Evolutionary conservation across 1,284 basidiomycete genomes (phyloP).

Genomic region (Malassezia psittaci): DNA sequence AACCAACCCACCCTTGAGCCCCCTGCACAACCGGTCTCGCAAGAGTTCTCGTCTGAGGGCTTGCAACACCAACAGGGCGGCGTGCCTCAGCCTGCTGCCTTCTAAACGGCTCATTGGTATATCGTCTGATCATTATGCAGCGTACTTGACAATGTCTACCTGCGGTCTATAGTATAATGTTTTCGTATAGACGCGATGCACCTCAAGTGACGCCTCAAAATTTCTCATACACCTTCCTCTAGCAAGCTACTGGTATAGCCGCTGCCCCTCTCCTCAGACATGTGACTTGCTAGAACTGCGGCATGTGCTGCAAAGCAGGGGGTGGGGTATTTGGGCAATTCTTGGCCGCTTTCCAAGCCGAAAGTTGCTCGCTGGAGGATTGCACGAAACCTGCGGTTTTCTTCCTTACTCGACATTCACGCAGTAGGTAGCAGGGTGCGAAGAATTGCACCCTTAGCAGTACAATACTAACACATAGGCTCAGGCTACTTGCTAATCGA

Average conservation of each 20-base stretch:
- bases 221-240: neutral
- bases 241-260: neutral
- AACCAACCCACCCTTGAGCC: constrained; percentile 29
- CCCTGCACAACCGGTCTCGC: neutral
- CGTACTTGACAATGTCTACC: neutral
- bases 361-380: neutral
- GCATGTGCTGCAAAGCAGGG: neutral
- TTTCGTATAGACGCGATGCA: constrained; percentile 8
- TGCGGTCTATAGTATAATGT: constrained; percentile 12
- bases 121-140: neutral
- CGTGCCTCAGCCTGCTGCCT: constrained; percentile 24
- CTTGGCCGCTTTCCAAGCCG: neutral
- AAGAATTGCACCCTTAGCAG: neutral
- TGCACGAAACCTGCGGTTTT: neutral
- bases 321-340: constrained; percentile 2
- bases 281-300: constrained; percentile 11
- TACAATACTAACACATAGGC: neutral
- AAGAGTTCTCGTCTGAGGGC: constrained; percentile 12
- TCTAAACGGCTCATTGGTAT: constrained; percentile 19
- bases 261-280: neutral
- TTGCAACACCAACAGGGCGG: constrained; percentile 7
- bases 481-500: neutral
- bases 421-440: neutral
- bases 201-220: constrained; percentile 6
- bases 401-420: constrained; percentile 2